Conservation (phyloP, 2,329 filamentous ascomycete species). For the Aspergillus brunneoviolaceus region DNA sequence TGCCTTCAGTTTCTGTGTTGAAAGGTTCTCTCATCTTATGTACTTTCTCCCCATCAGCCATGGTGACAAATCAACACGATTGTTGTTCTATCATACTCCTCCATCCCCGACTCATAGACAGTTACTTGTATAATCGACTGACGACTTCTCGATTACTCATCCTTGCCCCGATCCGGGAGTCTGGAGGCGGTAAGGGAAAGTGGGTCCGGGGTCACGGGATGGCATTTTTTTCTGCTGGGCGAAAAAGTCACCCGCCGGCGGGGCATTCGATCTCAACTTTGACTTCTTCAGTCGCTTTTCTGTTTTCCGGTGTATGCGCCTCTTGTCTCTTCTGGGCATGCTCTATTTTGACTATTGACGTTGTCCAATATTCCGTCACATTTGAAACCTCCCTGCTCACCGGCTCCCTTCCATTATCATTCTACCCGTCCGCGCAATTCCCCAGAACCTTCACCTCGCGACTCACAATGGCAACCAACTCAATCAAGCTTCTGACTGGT, state of each 20-base stretch:
- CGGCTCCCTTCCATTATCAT: conserved; percentile 8
- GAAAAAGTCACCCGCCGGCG: conserved; percentile 17
- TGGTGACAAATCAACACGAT: not conserved
- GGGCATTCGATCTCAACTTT: conserved; percentile 10
- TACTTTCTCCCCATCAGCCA: not conserved
- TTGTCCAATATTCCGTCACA: not conserved
- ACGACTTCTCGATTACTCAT: not conserved
- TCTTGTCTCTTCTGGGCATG: not conserved
- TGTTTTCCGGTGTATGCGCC: not conserved
- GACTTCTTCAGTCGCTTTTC: conserved; percentile 2
- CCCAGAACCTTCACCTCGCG: not conserved
- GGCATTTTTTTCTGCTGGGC: conserved; percentile 17
- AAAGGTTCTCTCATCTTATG: not conserved
- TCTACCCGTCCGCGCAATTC: conserved; percentile 1
- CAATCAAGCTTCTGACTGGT: conserved; percentile 72
- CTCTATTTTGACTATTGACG: not conserved
- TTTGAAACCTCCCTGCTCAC: not conserved
- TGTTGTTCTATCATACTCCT: not conserved
- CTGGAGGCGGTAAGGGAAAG: conserved; percentile 15
- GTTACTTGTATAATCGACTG: too few relatives aligned
- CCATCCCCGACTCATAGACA: too few relatives aligned
- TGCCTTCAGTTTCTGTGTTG: not conserved
- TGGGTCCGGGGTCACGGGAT: conserved; percentile 16
- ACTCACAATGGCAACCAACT: conserved; percentile 65
- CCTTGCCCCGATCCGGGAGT: not conserved